Percentiles rank a stretch among this genome's conserved stretches.
Conservation (phyloP, 345 rosid genomes). For the Eucalyptus regnans region DNA sequence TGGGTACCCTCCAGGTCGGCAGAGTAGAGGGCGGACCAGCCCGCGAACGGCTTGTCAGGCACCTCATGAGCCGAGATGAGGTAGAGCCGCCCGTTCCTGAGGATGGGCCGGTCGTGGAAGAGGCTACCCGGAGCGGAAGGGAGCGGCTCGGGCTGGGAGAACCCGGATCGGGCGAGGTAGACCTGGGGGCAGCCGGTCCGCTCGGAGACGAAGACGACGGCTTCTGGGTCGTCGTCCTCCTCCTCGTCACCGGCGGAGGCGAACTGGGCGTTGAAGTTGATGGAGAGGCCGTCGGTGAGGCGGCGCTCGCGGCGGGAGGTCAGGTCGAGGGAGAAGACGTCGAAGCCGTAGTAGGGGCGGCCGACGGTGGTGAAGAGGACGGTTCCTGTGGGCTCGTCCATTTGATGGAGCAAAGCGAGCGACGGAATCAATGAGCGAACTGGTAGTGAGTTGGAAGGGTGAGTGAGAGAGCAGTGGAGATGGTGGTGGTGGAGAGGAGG, state of each 20-base stretch:
- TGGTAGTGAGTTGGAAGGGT: too few relatives aligned
- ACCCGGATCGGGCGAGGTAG: constrained; percentile 24
- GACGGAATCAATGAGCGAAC: neutral
- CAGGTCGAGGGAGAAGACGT: constrained; percentile 38
- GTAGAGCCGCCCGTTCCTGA: constrained; percentile 33
- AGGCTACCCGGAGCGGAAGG: constrained; percentile 39
- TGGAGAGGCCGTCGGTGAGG: constrained; percentile 62
- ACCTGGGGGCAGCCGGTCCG: constrained; percentile 38
- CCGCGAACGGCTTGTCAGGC: constrained; percentile 40
- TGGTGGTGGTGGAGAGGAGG: neutral
- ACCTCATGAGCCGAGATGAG: constrained; percentile 71
- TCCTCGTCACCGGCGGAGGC: constrained; percentile 62
- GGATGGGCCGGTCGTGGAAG: constrained; percentile 75
- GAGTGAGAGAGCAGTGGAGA: neutral
- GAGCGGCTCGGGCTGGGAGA: constrained; percentile 23
- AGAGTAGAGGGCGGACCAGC: constrained; percentile 66
- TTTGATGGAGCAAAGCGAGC: neutral
- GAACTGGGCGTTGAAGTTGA: constrained; percentile 78
- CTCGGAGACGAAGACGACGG: constrained; percentile 60
- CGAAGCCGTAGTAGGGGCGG: constrained; percentile 65
- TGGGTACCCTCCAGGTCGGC: neutral
- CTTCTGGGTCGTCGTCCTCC: neutral
- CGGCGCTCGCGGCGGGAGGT: constrained; percentile 13
- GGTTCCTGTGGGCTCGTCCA: constrained; percentile 37
- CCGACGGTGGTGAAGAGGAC: constrained; percentile 62